phyloP scores from a whole-genome alignment of 352 stramenopile species.

The Globisporangium cederbergense region DNA sequence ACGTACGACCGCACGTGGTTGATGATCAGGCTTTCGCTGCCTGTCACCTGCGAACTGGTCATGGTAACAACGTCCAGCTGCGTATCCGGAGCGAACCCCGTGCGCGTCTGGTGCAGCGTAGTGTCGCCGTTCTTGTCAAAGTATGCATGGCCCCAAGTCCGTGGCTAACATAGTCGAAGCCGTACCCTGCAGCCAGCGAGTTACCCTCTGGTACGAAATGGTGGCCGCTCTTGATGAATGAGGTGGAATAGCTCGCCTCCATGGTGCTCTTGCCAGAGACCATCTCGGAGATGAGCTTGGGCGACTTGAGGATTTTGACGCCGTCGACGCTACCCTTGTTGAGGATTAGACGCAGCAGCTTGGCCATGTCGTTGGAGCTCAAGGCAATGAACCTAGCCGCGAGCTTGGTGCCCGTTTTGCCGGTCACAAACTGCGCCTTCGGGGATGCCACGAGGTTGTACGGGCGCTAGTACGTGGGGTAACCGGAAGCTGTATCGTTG shows the following conservation, averaged over 20 bases:
- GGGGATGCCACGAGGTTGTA: conserved; percentile 32
- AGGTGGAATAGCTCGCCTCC: conserved; percentile 28
- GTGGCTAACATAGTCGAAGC: conserved; percentile 53
- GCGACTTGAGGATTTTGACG: conserved; percentile 40
- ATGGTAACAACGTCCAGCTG: conserved; percentile 58
- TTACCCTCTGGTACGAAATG: conserved; percentile 44
- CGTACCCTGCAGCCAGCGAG: conserved; percentile 55
- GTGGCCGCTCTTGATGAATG: conserved; percentile 28
- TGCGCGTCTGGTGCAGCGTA: conserved; percentile 47
- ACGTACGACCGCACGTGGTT: conserved; percentile 68
- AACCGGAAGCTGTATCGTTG: conserved; percentile 19
- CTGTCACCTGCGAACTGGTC: conserved; percentile 43
- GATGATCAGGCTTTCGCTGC: conserved; percentile 13
- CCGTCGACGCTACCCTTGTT: conserved; percentile 62
- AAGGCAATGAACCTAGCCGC: conserved; percentile 37
- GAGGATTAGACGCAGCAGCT: conserved; percentile 46
- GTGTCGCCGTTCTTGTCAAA: conserved; percentile 69
- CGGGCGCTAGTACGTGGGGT: conserved; percentile 36
- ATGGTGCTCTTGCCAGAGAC: conserved; percentile 47
- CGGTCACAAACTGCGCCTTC: conserved; percentile 29
- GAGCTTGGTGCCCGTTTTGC: conserved; percentile 25
- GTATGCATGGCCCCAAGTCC: conserved; percentile 64
- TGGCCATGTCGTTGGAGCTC: conserved; percentile 47
- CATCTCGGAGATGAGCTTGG: conserved; percentile 46
- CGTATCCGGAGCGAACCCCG: conserved; percentile 38